These are phyloP conservation scores for Clarkia xantiana DNA, from an alignment of 345 rosid species.

Conservation along the genomic window DNA sequence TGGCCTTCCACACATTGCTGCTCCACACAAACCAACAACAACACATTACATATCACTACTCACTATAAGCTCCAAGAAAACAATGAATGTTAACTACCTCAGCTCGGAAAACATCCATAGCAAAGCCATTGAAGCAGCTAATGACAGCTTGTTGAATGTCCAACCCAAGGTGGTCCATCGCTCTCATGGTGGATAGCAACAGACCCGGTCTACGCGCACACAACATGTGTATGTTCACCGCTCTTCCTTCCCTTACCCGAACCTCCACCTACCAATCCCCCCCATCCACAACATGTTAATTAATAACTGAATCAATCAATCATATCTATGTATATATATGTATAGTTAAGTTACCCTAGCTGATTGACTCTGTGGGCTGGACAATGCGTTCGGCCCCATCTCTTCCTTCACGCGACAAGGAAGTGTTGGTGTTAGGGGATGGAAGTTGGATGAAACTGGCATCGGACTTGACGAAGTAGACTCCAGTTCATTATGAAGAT, in stretches of 20 bases:
- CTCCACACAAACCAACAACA: too few species aligned
- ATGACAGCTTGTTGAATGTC: constrained; percentile 95
- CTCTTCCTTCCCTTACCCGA: constrained; percentile 83
- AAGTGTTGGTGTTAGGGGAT: constrained; percentile 68
- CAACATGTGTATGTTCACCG: constrained; percentile 96
- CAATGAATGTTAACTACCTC: constrained; percentile 41
- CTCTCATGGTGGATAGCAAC: constrained; percentile 81
- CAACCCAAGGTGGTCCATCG: constrained; percentile 78
- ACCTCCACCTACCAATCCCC: constrained; percentile 82
- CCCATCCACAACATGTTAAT: too few species aligned
- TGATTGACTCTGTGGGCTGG: constrained; percentile 68
- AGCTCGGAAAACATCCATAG: constrained; percentile 87
- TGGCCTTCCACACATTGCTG: constrained; percentile 94
- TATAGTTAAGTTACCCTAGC: constrained; percentile 42
- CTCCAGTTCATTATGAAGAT: constrained; percentile 80
- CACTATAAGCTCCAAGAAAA: too few species aligned
- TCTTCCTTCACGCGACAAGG: constrained; percentile 71
- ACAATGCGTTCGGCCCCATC: constrained; percentile 50
- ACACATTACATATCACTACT: too few species aligned
- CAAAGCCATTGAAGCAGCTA: constrained; percentile 93
- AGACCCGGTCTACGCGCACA: constrained; percentile 89
- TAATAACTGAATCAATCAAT: too few species aligned
- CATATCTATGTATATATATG: constrained; percentile 2
- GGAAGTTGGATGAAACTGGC: constrained; percentile 52
- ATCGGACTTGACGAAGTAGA: constrained; percentile 53